These are phyloP conservation scores for Aspergillus arachidicola DNA, from an alignment of 2,329 filamentous ascomycete species.

Conservation along the genomic window DNA sequence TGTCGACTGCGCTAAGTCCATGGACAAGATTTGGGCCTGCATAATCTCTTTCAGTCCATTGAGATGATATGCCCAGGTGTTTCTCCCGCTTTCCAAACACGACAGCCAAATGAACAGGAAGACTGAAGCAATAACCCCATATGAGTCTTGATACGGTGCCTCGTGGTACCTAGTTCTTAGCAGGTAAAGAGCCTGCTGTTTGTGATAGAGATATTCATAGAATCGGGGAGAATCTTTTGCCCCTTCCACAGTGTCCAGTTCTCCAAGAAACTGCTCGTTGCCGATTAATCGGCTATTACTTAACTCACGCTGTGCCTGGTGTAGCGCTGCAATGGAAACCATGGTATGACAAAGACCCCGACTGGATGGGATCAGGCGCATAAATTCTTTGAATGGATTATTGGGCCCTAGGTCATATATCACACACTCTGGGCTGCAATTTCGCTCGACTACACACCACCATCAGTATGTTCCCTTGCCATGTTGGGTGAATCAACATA, in stretches of 20 bases:
- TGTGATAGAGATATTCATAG: neutral
- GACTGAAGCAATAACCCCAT: constrained; percentile 12
- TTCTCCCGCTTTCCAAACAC: constrained; percentile 14
- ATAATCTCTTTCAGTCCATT: constrained; percentile 13
- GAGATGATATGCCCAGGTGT: constrained; percentile 19
- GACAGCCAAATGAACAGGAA: constrained; percentile 16
- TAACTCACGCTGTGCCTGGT: constrained; percentile 13
- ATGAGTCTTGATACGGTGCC: neutral
- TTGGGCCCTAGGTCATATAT: constrained; percentile 10
- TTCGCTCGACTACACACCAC: constrained; percentile 13
- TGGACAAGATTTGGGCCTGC: neutral
- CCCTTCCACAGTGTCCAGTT: neutral
- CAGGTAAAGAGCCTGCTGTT: neutral
- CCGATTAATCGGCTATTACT: neutral
- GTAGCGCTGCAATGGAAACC: constrained; percentile 16
- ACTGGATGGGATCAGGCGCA: constrained; percentile 17
- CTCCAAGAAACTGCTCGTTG: neutral
- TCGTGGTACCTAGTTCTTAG: neutral
- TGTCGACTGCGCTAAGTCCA: neutral
- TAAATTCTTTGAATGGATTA: constrained; percentile 19
- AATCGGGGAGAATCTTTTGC: neutral
- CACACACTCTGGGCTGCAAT: constrained; percentile 16
- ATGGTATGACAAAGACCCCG: constrained; percentile 15
- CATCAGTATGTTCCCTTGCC: neutral
- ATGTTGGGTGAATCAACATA: neutral